Evolutionary conservation across 2,329 filamentous ascomycete species (phyloP).

Genomic region (Apiospora koreana): DNA sequence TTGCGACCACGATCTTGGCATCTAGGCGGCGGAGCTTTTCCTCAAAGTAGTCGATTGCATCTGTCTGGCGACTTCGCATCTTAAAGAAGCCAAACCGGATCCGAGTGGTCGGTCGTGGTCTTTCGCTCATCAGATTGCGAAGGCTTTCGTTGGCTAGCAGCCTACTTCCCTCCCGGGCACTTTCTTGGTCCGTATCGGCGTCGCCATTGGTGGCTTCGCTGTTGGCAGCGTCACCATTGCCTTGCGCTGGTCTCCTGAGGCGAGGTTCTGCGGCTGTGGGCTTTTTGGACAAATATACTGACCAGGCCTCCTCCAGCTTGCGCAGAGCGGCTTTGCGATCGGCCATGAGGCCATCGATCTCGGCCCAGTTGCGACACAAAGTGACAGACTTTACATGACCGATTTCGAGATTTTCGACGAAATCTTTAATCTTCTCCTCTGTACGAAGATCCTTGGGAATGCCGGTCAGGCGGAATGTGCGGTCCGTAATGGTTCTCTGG

Average conservation of each 20-base stretch:
- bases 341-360: slow-evolving; percentile 74
- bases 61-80: slow-evolving; percentile 70
- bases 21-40: slow-evolving; percentile 81
- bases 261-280: slow-evolving; percentile 37
- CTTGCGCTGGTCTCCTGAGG: slow-evolving; percentile 19
- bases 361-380: slow-evolving; percentile 83
- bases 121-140: slow-evolving; percentile 43
- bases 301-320: slow-evolving; percentile 82
- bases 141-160: slow-evolving; percentile 54
- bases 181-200: slow-evolving; percentile 39
- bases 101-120: slow-evolving; percentile 65
- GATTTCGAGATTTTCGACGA: slow-evolving; percentile 85
- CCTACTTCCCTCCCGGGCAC: slow-evolving; percentile 57
- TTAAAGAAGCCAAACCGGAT: slow-evolving; percentile 79
- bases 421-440: slow-evolving; percentile 79
- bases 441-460: slow-evolving; percentile 79
- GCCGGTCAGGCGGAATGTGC: slow-evolving; percentile 87
- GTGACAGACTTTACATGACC: slow-evolving; percentile 88
- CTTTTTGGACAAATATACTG: slow-evolving; percentile 67
- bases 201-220: slow-evolving; percentile 31
- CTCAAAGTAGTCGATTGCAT: slow-evolving; percentile 94
- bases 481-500: slow-evolving; percentile 93
- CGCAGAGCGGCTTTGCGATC: slow-evolving; percentile 66
- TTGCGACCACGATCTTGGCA: slow-evolving; percentile 68
- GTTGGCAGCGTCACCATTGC: slow-evolving; percentile 6